Conservation (phyloP, 2,329 filamentous ascomycete species). For the Herpotrichia juniperi region DNA sequence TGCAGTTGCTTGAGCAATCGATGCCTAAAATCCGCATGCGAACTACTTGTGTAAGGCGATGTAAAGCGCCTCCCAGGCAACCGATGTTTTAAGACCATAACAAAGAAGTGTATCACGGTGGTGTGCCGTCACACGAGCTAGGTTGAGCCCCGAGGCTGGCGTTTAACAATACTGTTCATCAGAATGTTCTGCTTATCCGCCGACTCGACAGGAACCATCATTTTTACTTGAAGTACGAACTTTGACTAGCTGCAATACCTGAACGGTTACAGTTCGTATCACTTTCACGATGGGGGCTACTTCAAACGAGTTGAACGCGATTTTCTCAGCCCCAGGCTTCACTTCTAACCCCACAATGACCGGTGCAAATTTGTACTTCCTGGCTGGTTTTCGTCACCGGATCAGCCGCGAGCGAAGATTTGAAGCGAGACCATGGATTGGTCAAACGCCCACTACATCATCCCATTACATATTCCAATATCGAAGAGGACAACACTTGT, state of each 20-base stretch:
- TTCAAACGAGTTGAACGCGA: too few species aligned
- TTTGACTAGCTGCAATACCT: too few species aligned
- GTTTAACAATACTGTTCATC: too few species aligned
- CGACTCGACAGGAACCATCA: too few species aligned
- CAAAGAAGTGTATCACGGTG: slow-evolving; percentile 19
- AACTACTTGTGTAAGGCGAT: slow-evolving; percentile 3
- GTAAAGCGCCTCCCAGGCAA: slow-evolving; percentile 15
- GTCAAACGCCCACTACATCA: neutral
- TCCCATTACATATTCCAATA: slow-evolving; percentile 15
- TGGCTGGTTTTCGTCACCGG: neutral
- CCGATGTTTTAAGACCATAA: slow-evolving; percentile 1
- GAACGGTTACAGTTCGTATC: too few species aligned
- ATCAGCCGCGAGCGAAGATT: neutral
- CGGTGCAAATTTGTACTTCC: neutral
- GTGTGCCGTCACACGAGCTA: slow-evolving; percentile 23
- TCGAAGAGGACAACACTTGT: too few species aligned
- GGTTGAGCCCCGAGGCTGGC: too few species aligned
- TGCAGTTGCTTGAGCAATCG: neutral
- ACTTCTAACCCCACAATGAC: too few species aligned
- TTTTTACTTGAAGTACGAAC: too few species aligned
- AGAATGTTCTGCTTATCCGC: too few species aligned
- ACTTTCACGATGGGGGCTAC: too few species aligned
- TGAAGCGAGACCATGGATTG: neutral
- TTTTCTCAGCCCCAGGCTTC: too few species aligned
- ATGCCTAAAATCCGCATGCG: neutral